phyloP scores from a whole-genome alignment of 2,329 filamentous ascomycete genomes.

The Tolypocladium nubicola region DNA sequence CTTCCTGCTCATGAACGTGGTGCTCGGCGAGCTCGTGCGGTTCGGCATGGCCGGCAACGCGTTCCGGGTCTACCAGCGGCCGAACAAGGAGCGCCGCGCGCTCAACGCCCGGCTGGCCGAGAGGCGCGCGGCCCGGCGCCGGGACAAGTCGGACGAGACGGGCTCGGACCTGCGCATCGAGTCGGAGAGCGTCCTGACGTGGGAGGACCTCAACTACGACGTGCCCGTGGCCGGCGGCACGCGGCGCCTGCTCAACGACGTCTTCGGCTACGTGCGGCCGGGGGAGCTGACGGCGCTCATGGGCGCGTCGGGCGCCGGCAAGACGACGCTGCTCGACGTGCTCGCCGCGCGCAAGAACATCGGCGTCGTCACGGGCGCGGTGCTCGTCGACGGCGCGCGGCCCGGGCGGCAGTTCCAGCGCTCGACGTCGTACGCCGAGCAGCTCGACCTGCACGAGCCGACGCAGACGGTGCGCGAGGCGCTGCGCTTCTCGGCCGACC shows the following conservation, averaged over 20 bases:
- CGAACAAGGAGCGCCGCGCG: slow-evolving; percentile 53
- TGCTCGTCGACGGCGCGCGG: slow-evolving; percentile 45
- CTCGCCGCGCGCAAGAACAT: slow-evolving; percentile 53
- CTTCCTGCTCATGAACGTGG: slow-evolving; percentile 66
- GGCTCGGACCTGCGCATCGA: slow-evolving; percentile 43
- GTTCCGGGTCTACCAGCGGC: slow-evolving; percentile 65
- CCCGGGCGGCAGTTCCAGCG: slow-evolving; percentile 51
- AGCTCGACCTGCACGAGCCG: slow-evolving; percentile 51
- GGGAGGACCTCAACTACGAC: slow-evolving; percentile 76
- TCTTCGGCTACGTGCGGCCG: slow-evolving; percentile 63
- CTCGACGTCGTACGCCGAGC: slow-evolving; percentile 51
- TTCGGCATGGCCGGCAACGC: slow-evolving; percentile 74
- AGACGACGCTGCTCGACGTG: slow-evolving; percentile 76
- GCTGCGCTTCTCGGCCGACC: slow-evolving; percentile 50
- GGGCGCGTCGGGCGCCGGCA: slow-evolving; percentile 78
- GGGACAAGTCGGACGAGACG: slow-evolving; percentile 31
- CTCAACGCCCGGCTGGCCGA: slow-evolving; percentile 53
- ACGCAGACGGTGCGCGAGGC: slow-evolving; percentile 54
- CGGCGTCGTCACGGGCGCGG: slow-evolving; percentile 45
- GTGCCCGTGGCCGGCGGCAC: slow-evolving; percentile 49
- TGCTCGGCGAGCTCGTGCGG: slow-evolving; percentile 68
- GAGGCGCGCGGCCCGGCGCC: slow-evolving; percentile 47
- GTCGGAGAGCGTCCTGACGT: slow-evolving; percentile 65
- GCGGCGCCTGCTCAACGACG: slow-evolving; percentile 42
- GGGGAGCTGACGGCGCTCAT: slow-evolving; percentile 71